Base-by-base conservation (phyloP, 129 eudicot genomes). In the Escallonia herrerae region DNA sequence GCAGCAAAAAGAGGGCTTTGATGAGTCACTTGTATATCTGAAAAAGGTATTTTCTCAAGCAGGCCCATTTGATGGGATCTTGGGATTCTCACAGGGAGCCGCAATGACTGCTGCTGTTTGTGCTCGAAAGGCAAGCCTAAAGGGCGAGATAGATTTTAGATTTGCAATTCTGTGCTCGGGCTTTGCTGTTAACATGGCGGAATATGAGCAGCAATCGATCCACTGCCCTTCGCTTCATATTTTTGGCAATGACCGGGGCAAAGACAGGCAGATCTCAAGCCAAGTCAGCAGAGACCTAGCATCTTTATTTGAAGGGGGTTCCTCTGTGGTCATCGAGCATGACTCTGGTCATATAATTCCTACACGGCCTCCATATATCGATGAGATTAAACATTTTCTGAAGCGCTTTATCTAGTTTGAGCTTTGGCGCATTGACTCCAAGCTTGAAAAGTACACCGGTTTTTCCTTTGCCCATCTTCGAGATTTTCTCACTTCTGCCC, bases 21-120 rank as follows among this genome's bases (percentile, higher is more conserved):
- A 89, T 13, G 73, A 72, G 49, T 93, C 98, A 39, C 74, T 88
- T 51, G 77, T 74, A 15, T 81, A 88, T 74, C 46, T 93, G 71
- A 86, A 83, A 67, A 70, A 62, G 6, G 65, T 83, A 2, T 71
- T 77, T 70, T 61, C 80, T 4, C 59, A 72, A 73, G 50, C 46
- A 13, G 98, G 96, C 66, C 98, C 95, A 0, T 83, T 93, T 67
- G 95, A 93, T 64, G 98, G 96, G 64, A 80, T 93, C 46, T 77
- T 93, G 72, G 98, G 98, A 63, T 93, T 93, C 66, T 93, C 98
- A 46, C 98, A 93, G 77, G 98, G 98, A 61, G 96, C 99, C 49
- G 95, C 96, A 8, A 93, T 93, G 99, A 81, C 90, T 57, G 99
- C 99, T 64, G 79, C 78, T 47, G 74, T 93, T 46, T 74, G 91